Conservation (phyloP, 805 yeast genomes). For the Saturnispora diversa region DNA sequence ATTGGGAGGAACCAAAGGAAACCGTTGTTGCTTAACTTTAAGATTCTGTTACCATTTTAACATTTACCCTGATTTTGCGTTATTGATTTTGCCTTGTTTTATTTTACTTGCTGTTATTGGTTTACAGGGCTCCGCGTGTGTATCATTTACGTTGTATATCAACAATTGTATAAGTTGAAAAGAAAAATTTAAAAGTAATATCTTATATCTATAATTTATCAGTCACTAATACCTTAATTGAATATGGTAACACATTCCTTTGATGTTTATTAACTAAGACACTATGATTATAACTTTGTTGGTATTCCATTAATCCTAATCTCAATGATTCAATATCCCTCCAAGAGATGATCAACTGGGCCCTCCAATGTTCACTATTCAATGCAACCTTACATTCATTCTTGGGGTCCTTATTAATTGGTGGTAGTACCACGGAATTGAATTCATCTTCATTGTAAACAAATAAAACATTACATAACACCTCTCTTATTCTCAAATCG, state of each 20-base stretch:
- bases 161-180: no score
- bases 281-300: not conserved
- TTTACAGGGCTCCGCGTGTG: no score
- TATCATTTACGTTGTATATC: no score
- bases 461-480: conserved; percentile 18
- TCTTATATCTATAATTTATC: no score
- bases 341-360: conserved; percentile 19
- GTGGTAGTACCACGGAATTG: conserved; percentile 5
- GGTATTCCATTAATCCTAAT: not conserved
- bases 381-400: conserved; percentile 5
- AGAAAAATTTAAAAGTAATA: no score
- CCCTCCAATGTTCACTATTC: conserved; percentile 22
- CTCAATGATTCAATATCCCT: conserved; percentile 18
- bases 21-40: conserved; percentile 24
- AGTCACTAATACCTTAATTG: not conserved
- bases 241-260: not conserved
- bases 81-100: no score
- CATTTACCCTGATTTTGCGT: no score
- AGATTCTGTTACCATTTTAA: not conserved
- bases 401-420: not conserved
- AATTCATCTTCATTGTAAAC: conserved; percentile 20
- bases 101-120: no score
- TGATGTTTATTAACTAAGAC: not conserved
- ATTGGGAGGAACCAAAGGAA: conserved; percentile 31
- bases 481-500: conserved; percentile 14